A percentile compares a stretch with the other conserved stretches of the same genome.
Evolutionary conservation across 1,139 yeast genomes (phyloP).

Genomic region (Yamadazyma spencermartinsiae): DNA sequence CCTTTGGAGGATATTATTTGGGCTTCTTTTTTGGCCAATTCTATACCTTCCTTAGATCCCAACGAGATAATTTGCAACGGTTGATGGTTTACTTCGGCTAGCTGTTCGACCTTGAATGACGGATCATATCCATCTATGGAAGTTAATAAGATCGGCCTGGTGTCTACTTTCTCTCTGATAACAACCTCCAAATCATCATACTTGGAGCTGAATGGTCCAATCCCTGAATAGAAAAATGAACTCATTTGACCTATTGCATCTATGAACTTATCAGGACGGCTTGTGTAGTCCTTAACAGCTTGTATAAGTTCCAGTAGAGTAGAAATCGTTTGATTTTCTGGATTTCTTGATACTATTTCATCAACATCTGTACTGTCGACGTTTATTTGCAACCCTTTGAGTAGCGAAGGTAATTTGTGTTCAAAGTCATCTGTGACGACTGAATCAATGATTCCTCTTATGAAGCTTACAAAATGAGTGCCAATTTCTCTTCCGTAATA

Average conservation of each 20-base stretch:
- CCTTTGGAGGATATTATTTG: conserved; percentile 46
- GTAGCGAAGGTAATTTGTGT: conserved; percentile 1
- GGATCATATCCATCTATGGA: conserved; percentile 71
- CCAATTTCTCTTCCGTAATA: conserved; percentile 30
- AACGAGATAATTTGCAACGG: conserved; percentile 55
- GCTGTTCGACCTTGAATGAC: conserved; percentile 49
- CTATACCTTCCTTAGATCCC: conserved; percentile 73
- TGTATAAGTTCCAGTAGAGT: conserved; percentile 1
- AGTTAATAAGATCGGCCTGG: conserved; percentile 51
- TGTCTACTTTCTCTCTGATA: conserved; percentile 11
- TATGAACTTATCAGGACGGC: conserved; percentile 15
- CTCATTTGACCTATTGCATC: conserved; percentile 19
- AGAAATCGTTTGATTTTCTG: conserved; percentile 4
- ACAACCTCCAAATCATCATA: conserved; percentile 26
- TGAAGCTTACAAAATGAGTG: conserved; percentile 17
- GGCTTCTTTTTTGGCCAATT: conserved; percentile 57
- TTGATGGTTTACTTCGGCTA: conserved; percentile 31
- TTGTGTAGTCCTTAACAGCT: conserved; percentile 11
- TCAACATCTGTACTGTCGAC: background rate
- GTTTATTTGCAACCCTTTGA: conserved; percentile 2
- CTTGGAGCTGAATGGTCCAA: conserved; percentile 25
- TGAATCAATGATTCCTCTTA: conserved; percentile 9
- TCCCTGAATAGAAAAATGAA: conserved; percentile 25
- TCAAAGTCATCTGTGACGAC: conserved; percentile 6
- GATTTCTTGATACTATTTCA: background rate